Evolutionary conservation across 1,139 yeast species (phyloP).

Genomic region (Blastobotrys illinoisensis): DNA sequence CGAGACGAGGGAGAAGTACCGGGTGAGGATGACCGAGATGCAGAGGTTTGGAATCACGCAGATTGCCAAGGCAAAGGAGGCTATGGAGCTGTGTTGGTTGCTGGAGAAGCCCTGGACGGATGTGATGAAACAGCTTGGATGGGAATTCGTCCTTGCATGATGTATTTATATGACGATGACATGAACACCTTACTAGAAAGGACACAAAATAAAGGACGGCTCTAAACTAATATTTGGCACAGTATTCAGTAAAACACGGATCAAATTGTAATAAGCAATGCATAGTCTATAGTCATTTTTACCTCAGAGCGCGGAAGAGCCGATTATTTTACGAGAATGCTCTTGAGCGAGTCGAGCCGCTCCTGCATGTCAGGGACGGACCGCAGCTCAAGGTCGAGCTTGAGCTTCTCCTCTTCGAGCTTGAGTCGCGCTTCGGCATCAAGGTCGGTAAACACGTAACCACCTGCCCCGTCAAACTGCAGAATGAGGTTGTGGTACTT

Average conservation of each 20-base stretch:
- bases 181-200: not conserved
- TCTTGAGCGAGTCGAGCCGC: slow-evolving; percentile 41
- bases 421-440: slow-evolving; percentile 64
- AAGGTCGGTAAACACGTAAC: slow-evolving; percentile 61
- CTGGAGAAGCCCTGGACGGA: slow-evolving; percentile 27
- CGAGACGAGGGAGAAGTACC: slow-evolving; percentile 34
- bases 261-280: not conserved
- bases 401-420: slow-evolving; percentile 66
- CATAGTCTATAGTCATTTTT: slow-evolving; percentile 2
- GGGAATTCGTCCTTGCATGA: slow-evolving; percentile 28
- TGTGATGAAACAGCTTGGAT: slow-evolving; percentile 26
- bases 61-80: slow-evolving; percentile 40
- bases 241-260: too few relatives aligned
- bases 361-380: slow-evolving; percentile 63
- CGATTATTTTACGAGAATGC: slow-evolving; percentile 11
- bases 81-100: slow-evolving; percentile 49
- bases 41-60: slow-evolving; percentile 43
- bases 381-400: slow-evolving; percentile 57
- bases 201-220: too few relatives aligned
- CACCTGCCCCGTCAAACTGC: slow-evolving; percentile 82
- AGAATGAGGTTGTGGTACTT: slow-evolving; percentile 79
- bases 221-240: too few relatives aligned
- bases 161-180: not conserved
- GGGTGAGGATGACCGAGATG: slow-evolving; percentile 38
- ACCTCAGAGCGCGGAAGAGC: too few relatives aligned